These are phyloP conservation scores for Salix viminalis DNA, from an alignment of 345 rosid genomes.

Conservation along the genomic window DNA sequence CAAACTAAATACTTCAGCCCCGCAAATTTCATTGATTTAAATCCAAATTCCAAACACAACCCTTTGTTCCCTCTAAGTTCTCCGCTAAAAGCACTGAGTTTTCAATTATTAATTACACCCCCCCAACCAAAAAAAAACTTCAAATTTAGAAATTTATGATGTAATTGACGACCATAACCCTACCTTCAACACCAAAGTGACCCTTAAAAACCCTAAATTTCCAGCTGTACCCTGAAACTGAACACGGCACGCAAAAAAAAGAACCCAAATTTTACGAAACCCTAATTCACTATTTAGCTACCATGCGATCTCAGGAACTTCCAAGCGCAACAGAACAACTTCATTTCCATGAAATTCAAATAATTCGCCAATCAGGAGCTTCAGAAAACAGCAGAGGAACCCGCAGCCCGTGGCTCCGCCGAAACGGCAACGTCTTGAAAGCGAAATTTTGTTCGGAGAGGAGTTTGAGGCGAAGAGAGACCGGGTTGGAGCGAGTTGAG, in stretches of 20 bases:
- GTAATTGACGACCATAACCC: background rate
- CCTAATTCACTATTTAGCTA: slow-evolving; percentile 13
- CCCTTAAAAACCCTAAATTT: slow-evolving; percentile 9
- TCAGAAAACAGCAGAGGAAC: slow-evolving; percentile 2
- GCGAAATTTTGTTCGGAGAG: background rate
- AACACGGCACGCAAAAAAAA: background rate
- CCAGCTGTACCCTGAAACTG: background rate
- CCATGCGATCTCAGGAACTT: slow-evolving; percentile 7
- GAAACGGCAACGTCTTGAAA: background rate
- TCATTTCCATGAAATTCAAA: slow-evolving; percentile 20
- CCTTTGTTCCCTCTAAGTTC: background rate
- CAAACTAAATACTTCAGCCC: slow-evolving; percentile 20
- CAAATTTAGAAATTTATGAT: background rate
- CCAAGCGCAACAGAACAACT: slow-evolving; percentile 3
- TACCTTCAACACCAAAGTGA: background rate
- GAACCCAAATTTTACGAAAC: slow-evolving; percentile 4
- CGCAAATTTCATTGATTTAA: slow-evolving; percentile 8
- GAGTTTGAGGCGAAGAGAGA: background rate
- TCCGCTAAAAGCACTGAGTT: background rate
- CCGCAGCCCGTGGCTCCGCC: slow-evolving; percentile 12
- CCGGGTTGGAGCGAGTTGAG: background rate
- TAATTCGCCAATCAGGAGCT: background rate
- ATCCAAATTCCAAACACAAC: slow-evolving; percentile 6
- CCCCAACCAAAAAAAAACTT: background rate
- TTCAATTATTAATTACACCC: background rate